Evolutionary conservation across 1,139 yeast species (phyloP), one percentile per base, ranked within the genome.

Genomic region (Yamadazyma dendronema): DNA sequence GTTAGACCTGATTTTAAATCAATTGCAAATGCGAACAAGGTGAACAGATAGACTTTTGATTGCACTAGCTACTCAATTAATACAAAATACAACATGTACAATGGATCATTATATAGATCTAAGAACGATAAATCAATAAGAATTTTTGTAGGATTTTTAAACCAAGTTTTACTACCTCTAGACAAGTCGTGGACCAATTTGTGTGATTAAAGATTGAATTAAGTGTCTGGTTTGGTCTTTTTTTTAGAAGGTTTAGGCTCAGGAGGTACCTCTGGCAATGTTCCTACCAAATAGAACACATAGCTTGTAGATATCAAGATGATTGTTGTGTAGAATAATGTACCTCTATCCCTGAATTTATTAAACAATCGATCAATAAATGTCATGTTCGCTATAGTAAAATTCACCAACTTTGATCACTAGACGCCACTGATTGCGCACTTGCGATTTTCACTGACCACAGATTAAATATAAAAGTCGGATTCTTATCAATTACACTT

Each of bases 231-330:
- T 19, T n/a, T n/a, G n/a, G n/a, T n/a, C n/a, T n/a, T n/a, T n/a
- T n/a, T n/a, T n/a, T n/a, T n/a, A n/a, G n/a, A n/a, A n/a, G n/a
- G n/a, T 30, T 35, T 37, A 2, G 41, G 41, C 7, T 39, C 46
- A 6, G 34, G 37, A 7, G 50, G 50, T 8, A 46, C 42, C 17
- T 50, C 52, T 3, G 71, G 68, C 31, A 62, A 41, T 23, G 59
- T 54, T 12, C 67, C 62, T 34, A 67, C 49, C 19, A 63, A 52
- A 41, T 56, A 64, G 43, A 65, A 56, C 28, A 65, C 59, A 47
- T 65, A 69, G 11, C 55, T 52, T 12, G 71, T 59, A 16, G 71
- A 59, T 3, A 53, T 54, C 19, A 65, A 41, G 9, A 69, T 54
- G 10, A 69, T 36, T 5, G 60, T 56, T 2, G 69, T 52, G 42